Evolutionary conservation across 2,329 filamentous ascomycete species (phyloP).

Genomic region (Incumbomyces lentus): DNA sequence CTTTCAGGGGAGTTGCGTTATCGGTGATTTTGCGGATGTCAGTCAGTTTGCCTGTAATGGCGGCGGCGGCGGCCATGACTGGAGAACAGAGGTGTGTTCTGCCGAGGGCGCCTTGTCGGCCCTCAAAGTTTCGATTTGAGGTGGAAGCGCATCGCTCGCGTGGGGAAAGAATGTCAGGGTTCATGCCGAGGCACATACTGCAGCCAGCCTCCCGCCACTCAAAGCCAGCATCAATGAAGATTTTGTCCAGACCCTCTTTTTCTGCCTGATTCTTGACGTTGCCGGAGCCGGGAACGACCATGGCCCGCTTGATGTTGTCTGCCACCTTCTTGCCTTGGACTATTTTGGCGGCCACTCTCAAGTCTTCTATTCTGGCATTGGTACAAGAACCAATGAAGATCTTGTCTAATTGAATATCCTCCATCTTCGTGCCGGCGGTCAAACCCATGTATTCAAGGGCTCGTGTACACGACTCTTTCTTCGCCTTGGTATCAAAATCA

Average conservation of each 20-base stretch:
- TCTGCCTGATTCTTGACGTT: conserved; percentile 89
- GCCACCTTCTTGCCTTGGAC: conserved; percentile 83
- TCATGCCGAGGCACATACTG: conserved; percentile 99
- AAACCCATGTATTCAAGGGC: conserved; percentile 97
- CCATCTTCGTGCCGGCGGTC: conserved; percentile 72
- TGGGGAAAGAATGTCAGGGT: conserved; percentile 89
- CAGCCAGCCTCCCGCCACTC: conserved; percentile 98
- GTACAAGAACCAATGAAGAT: conserved; percentile 98
- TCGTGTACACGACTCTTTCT: conserved; percentile 68
- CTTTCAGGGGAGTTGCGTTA: conserved; percentile 40
- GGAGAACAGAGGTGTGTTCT: conserved; percentile 95
- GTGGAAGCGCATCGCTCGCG: conserved; percentile 90
- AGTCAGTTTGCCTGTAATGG: conserved; percentile 78
- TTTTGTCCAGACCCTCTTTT: conserved; percentile 80
- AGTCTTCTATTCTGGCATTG: conserved; percentile 91
- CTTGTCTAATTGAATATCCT: conserved; percentile 89
- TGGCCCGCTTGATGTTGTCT: conserved; percentile 78
- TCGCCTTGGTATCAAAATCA: conserved; percentile 67
- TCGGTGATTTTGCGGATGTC: conserved; percentile 73
- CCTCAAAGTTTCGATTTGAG: conserved; percentile 95
- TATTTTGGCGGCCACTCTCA: conserved; percentile 74
- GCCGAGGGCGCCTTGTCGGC: conserved; percentile 81
- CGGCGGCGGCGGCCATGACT: conserved; percentile 88
- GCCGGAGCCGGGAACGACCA: conserved; percentile 94
- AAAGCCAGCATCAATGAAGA: conserved; percentile 85